Percentiles rank a stretch among this genome's conserved stretches.
phyloP scores from a whole-genome alignment of 352 stramenopile genomes.

The Thalassiosira delicatula region DNA sequence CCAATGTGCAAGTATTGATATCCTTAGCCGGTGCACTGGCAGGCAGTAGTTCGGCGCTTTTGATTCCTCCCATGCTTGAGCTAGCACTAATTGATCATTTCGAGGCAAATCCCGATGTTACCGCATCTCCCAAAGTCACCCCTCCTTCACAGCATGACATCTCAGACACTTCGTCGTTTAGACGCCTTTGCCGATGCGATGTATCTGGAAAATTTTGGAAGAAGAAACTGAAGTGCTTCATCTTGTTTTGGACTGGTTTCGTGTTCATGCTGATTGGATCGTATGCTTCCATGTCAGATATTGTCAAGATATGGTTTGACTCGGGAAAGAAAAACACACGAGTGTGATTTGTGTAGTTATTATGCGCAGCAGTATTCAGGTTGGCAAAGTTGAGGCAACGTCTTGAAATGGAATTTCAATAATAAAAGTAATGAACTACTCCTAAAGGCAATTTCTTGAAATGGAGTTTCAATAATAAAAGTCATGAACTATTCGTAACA shows the following conservation, averaged over 20 bases:
- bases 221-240: constrained; percentile 61
- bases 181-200: constrained; percentile 23
- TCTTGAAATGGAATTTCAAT: no score
- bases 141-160: constrained; percentile 11
- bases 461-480: no score
- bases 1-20: constrained; percentile 77
- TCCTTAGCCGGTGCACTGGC: constrained; percentile 70
- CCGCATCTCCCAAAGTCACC: constrained; percentile 6
- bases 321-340: constrained; percentile 14
- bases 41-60: constrained; percentile 66
- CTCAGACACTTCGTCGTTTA: not conserved
- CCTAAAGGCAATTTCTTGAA: no score
- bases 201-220: constrained; percentile 50
- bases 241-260: constrained; percentile 65
- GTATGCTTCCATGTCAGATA: constrained; percentile 62
- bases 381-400: no score
- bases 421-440: no score
- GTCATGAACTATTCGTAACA: no score
- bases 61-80: constrained; percentile 77
- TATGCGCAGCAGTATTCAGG: no score
- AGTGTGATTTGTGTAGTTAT: no score
- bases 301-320: constrained; percentile 55
- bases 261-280: constrained; percentile 69
- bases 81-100: constrained; percentile 64
- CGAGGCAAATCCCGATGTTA: constrained; percentile 21